Evolutionary conservation across 352 stramenopile species (phyloP).

Genomic region (Nothophytophthora sp.): DNA sequence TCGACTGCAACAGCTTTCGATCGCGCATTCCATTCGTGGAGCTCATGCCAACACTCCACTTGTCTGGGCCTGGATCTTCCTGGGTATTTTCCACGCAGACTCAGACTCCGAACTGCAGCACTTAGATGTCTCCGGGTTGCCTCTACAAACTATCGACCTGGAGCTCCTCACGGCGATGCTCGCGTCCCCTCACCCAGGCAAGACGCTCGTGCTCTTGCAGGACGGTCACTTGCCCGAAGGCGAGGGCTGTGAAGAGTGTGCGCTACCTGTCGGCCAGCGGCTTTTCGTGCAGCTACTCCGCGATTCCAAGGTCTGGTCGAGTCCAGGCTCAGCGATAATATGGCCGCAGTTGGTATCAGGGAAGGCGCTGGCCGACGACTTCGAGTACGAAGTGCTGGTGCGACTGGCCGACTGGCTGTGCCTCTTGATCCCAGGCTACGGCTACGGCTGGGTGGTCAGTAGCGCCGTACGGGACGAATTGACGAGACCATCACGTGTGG

Average conservation of each 20-base stretch:
- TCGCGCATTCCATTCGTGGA: slow-evolving; percentile 25
- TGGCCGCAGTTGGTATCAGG: slow-evolving; percentile 15
- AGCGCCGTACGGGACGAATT: slow-evolving; percentile 13
- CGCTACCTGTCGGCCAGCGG: slow-evolving; percentile 16
- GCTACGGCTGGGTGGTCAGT: slow-evolving; percentile 32
- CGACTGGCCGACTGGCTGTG: slow-evolving; percentile 22
- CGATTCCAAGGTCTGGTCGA: slow-evolving; percentile 22
- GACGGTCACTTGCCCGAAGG: slow-evolving; percentile 15
- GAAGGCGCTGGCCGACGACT: background rate
- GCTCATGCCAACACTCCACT: slow-evolving; percentile 14
- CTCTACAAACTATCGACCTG: slow-evolving; percentile 8
- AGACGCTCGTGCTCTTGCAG: slow-evolving; percentile 16
- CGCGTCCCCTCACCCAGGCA: slow-evolving; percentile 18
- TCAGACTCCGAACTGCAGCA: slow-evolving; percentile 24
- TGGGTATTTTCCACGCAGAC: slow-evolving; percentile 44
- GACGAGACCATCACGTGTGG: background rate
- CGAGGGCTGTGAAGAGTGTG: slow-evolving; percentile 24
- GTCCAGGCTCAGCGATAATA: slow-evolving; percentile 1
- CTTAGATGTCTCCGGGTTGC: slow-evolving; percentile 28
- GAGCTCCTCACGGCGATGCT: slow-evolving; percentile 13
- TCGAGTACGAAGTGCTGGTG: slow-evolving; percentile 39
- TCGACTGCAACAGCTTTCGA: slow-evolving; percentile 15
- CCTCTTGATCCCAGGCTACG: slow-evolving; percentile 37
- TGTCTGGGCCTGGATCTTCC: slow-evolving; percentile 45
- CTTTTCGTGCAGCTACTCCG: slow-evolving; percentile 19